phyloP scores from a whole-genome alignment of 371 early-diverging fungal genomes.

The Mortierella sp. region DNA sequence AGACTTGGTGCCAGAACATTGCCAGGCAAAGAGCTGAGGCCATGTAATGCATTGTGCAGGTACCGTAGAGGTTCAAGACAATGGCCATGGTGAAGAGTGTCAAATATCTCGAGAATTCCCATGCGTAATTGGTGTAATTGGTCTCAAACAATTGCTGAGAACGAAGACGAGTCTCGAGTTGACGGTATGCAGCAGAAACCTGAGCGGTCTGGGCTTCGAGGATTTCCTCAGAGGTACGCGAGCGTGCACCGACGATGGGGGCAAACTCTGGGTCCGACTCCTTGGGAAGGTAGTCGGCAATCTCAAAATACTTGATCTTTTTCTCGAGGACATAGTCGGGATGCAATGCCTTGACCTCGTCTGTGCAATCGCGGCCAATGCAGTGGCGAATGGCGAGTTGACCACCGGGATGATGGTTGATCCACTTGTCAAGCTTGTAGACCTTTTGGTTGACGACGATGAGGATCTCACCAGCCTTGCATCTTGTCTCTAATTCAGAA shows the following conservation, averaged over 20 bases:
- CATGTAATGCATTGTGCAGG: slow-evolving; percentile 70
- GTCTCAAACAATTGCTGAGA: slow-evolving; percentile 78
- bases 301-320: slow-evolving; percentile 79
- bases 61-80: slow-evolving; percentile 75
- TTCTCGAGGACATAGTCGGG: slow-evolving; percentile 84
- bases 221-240: slow-evolving; percentile 52
- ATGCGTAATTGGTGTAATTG: slow-evolving; percentile 81
- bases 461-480: slow-evolving; percentile 72
- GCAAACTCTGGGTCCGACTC: slow-evolving; percentile 55
- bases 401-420: slow-evolving; percentile 93
- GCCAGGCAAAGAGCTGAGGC: slow-evolving; percentile 74
- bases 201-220: slow-evolving; percentile 36
- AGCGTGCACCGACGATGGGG: slow-evolving; percentile 42
- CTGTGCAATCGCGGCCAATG: slow-evolving; percentile 93
- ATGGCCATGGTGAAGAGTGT: slow-evolving; percentile 69
- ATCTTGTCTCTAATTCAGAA: slow-evolving; percentile 50
- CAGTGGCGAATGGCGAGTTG: slow-evolving; percentile 86
- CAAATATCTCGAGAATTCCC: slow-evolving; percentile 79
- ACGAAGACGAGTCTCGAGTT: slow-evolving; percentile 74
- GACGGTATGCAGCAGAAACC: slow-evolving; percentile 66
- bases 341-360: slow-evolving; percentile 90
- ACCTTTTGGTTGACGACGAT: slow-evolving; percentile 86
- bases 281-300: slow-evolving; percentile 70
- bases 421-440: slow-evolving; percentile 87
- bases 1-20: slow-evolving; percentile 92